Conservation (phyloP, 2,329 filamentous ascomycete species). For the Bipolaris bicolor region DNA sequence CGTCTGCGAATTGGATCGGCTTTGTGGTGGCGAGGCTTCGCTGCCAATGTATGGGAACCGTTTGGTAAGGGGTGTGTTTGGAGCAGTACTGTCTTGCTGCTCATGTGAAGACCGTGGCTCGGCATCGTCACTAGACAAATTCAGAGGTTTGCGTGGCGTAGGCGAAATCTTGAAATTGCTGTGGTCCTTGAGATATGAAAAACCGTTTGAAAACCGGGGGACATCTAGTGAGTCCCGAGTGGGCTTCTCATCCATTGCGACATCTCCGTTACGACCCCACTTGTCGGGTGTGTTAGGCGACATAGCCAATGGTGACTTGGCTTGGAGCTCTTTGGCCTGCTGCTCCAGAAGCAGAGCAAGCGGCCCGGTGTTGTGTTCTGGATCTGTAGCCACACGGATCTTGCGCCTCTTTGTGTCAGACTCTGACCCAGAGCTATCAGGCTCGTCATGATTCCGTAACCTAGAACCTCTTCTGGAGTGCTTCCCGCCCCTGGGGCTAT, state of each 20-base stretch:
- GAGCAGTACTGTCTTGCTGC: constrained; percentile 46
- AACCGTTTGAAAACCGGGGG: constrained; percentile 27
- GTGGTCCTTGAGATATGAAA: constrained; percentile 24
- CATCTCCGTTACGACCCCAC: constrained; percentile 40
- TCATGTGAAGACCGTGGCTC: constrained; percentile 50
- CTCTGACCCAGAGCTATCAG: constrained; percentile 47
- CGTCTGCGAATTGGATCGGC: constrained; percentile 39
- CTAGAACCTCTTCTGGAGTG: constrained; percentile 40
- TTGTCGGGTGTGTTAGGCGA: constrained; percentile 54
- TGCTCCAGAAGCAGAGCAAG: constrained; percentile 55
- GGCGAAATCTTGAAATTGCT: constrained; percentile 30
- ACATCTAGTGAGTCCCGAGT: constrained; percentile 37
- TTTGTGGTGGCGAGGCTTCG: constrained; percentile 47
- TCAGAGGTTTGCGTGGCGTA: constrained; percentile 23
- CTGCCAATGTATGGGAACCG: constrained; percentile 42
- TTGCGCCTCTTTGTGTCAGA: constrained; percentile 59
- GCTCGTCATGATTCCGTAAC: constrained; percentile 35
- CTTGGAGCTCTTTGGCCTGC: constrained; percentile 48
- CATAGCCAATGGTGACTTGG: constrained; percentile 45
- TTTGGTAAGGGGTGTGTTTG: constrained; percentile 46
- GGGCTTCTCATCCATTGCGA: constrained; percentile 25
- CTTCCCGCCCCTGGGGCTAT: constrained; percentile 40
- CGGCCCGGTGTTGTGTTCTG: constrained; percentile 54
- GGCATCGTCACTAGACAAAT: constrained; percentile 31
- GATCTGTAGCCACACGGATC: constrained; percentile 56